phyloP scores from a whole-genome alignment of 2,329 filamentous ascomycete species.

The Emergomyces orientalis region DNA sequence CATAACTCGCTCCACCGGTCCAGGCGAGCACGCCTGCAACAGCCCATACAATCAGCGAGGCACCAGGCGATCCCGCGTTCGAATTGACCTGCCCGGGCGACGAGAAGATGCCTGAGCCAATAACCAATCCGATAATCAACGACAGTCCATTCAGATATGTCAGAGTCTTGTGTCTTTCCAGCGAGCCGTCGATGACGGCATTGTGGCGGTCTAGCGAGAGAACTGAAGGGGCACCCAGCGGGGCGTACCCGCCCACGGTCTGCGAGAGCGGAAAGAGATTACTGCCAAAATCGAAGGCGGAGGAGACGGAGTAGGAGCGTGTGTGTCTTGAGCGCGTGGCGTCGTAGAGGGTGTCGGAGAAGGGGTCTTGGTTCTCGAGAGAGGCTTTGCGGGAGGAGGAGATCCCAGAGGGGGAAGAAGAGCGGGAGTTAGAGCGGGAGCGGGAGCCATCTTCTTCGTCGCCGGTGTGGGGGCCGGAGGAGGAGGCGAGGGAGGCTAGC shows the following conservation, averaged over 20 bases:
- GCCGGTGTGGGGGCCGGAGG: constrained; percentile 52
- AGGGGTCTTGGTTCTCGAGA: constrained; percentile 74
- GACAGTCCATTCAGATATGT: constrained; percentile 91
- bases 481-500: constrained; percentile 86
- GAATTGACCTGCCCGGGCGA: constrained; percentile 86
- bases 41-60: constrained; percentile 81
- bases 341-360: constrained; percentile 45
- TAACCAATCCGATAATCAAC: constrained; percentile 83
- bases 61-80: constrained; percentile 84
- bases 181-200: constrained; percentile 60
- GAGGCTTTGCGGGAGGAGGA: constrained; percentile 89
- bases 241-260: constrained; percentile 69
- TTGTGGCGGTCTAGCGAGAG: constrained; percentile 43
- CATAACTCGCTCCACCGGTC: constrained; percentile 92
- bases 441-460: constrained; percentile 28
- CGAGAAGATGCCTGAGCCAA: constrained; percentile 93
- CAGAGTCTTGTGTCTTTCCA: constrained; percentile 92
- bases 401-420: constrained; percentile 70
- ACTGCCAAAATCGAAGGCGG: constrained; percentile 89
- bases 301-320: constrained; percentile 81
- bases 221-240: constrained; percentile 66
- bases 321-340: constrained; percentile 41
- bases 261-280: constrained; percentile 88
- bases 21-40: constrained; percentile 88
- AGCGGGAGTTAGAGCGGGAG: constrained; percentile 42